Evolutionary conservation across 116 monocot genomes (phyloP), one percentile per base, ranked within the genome.

Genomic region (Cymodocea nodosa): DNA sequence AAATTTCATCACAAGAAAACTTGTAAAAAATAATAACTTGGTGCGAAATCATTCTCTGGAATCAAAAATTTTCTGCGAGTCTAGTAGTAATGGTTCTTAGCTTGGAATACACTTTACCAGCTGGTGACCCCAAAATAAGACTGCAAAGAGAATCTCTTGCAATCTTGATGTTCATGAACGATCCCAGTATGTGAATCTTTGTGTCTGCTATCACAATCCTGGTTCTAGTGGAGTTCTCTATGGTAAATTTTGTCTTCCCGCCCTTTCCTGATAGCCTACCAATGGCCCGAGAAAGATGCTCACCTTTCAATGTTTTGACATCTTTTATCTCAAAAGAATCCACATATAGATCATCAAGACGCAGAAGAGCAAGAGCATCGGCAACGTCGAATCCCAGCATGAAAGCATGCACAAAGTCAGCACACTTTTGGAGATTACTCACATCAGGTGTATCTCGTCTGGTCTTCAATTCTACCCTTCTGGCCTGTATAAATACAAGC

Each of bases 291-390:
- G 82, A 79, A n/a, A 82, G 77, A 50, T 86, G 86, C 36, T 82
- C 86, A 15, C 79, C 82, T 18, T 52, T 68, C 35, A 82, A 63
- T 0, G 77, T 82, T 64, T 86, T 86, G 10, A 82, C 86, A 35
- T 86, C 82, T 68, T 82, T 77, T 54, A 86, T 86, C 77, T 86
- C 86, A 53, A 86, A 86, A 5, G 82, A 82, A 36, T 86, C 86
- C n/a, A n/a, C n/a, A n/a, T n/a, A n/a, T n/a, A n/a, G n/a, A 69
- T 86, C 82, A 58, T 86, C 86, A 5, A 86, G 53, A 19, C 86
- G 86, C 10, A 86, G 55, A 19, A 86, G 74, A 18, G 82, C 82
- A n/a, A 86, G 15, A 1, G 77, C 85, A 64, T 86, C 85, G 9
- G 74, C 60, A 15, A 86, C 51, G 23, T 73, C 79, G n/a, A 16